Evolutionary conservation across 2,329 filamentous ascomycete genomes (phyloP).

Genomic region (Chlorencoelia australis): DNA sequence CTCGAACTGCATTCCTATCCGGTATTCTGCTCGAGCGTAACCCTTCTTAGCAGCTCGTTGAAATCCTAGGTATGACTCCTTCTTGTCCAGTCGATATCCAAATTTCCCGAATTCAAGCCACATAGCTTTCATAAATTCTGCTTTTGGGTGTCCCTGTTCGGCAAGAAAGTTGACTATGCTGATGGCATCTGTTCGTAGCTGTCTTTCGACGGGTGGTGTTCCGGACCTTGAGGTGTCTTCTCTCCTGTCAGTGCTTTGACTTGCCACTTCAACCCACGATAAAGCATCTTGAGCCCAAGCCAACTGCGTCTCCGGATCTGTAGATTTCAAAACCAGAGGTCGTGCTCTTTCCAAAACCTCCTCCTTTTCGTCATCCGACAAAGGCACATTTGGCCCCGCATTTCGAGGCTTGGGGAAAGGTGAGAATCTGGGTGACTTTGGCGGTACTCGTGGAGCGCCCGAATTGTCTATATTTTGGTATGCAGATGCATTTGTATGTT

Average conservation of each 20-base stretch:
- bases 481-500: slow-evolving; percentile 26
- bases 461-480: slow-evolving; percentile 25
- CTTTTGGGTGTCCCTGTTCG: slow-evolving; percentile 85
- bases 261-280: slow-evolving; percentile 75
- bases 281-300: slow-evolving; percentile 93
- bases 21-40: slow-evolving; percentile 83
- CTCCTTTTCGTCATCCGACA: slow-evolving; percentile 90
- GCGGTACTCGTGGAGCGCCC: slow-evolving; percentile 6
- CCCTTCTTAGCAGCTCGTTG: slow-evolving; percentile 75
- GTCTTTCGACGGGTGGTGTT: slow-evolving; percentile 82
- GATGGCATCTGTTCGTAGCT: slow-evolving; percentile 77
- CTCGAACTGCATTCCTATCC: slow-evolving; percentile 97
- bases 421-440: slow-evolving; percentile 64
- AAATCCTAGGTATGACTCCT: slow-evolving; percentile 85
- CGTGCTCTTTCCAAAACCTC: slow-evolving; percentile 78
- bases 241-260: slow-evolving; percentile 53
- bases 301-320: slow-evolving; percentile 92
- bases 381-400: slow-evolving; percentile 77
- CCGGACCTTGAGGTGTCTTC: slow-evolving; percentile 46
- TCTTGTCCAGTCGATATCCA: slow-evolving; percentile 80
- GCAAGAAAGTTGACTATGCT: slow-evolving; percentile 87
- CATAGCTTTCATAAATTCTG: slow-evolving; percentile 88
- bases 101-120: slow-evolving; percentile 99
- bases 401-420: slow-evolving; percentile 79
- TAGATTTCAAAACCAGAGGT: slow-evolving; percentile 76